Evolutionary conservation across 1,284 basidiomycete species (phyloP).

Genomic region (Puccinia brachypodii): DNA sequence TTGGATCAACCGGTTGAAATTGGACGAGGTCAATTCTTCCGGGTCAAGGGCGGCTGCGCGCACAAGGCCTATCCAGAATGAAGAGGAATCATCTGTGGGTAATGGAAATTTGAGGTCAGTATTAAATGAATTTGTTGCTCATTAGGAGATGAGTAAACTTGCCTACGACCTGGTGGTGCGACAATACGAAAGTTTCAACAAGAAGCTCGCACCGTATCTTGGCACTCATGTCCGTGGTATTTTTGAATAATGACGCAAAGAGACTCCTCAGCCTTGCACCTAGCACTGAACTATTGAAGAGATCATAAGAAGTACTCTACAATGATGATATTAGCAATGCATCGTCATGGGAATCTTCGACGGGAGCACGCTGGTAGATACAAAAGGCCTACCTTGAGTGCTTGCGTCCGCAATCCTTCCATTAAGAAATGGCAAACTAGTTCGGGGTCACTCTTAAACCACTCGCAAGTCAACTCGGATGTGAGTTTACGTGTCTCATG

Average conservation of each 20-base stretch:
- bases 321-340: not conserved
- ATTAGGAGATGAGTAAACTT: not conserved
- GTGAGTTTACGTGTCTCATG: conserved; percentile 67
- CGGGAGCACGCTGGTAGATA: not conserved
- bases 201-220: conserved; percentile 20
- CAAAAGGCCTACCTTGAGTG: conserved; percentile 20
- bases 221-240: conserved; percentile 53
- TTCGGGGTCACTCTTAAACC: conserved; percentile 64
- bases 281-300: not conserved
- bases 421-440: conserved; percentile 15
- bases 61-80: conserved; percentile 42
- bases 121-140: not conserved
- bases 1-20: conserved; percentile 70
- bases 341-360: not conserved
- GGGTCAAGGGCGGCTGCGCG: conserved; percentile 61
- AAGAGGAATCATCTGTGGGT: conserved; percentile 21
- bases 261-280: conserved; percentile 51
- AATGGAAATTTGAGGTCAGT: not conserved
- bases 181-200: conserved; percentile 35
- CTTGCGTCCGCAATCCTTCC: conserved; percentile 13
- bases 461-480: conserved; percentile 63
- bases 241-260: conserved; percentile 77
- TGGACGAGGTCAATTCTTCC: conserved; percentile 62
- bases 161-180: conserved; percentile 36
- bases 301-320: conserved; percentile 21